Conservation (phyloP, 225 moss, liverwort and hornwort species). For the Rhytidiadelphus loreus region DNA sequence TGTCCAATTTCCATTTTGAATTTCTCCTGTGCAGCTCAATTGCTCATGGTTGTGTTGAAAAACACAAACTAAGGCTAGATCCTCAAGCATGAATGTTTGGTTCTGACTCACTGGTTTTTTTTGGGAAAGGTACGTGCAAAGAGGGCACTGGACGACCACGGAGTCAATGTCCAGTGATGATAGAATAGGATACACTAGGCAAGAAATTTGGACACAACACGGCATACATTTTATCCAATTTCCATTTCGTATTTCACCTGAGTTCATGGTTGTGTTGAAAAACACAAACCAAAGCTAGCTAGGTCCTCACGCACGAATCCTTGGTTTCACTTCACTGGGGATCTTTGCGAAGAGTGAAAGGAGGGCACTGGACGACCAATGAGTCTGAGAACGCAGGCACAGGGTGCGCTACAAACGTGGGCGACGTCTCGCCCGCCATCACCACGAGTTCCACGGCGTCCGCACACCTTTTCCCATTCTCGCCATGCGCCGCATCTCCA, state of each 20-base stretch:
- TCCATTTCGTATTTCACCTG: neutral
- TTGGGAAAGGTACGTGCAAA: neutral
- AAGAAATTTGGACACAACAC: neutral
- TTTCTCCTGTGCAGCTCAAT: neutral
- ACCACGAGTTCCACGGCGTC: conserved; percentile 8
- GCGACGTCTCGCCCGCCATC: conserved; percentile 14
- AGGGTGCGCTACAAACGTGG: conserved; percentile 8
- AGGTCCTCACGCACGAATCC: neutral
- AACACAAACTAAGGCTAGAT: neutral
- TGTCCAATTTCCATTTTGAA: neutral
- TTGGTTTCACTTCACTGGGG: neutral
- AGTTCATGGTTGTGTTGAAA: neutral
- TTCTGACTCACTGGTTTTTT: neutral
- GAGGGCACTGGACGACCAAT: neutral
- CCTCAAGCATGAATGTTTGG: neutral
- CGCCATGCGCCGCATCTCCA: neutral
- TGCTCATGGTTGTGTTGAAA: too few species aligned
- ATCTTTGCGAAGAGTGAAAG: neutral
- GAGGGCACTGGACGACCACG: neutral
- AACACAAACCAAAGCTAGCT: neutral
- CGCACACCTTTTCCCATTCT: neutral
- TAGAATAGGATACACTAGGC: neutral
- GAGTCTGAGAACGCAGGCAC: neutral
- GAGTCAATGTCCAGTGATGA: neutral
- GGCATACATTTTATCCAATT: neutral